phyloP scores from a whole-genome alignment of 1,139 yeast species.

The Eremothecium gossypii region DNA sequence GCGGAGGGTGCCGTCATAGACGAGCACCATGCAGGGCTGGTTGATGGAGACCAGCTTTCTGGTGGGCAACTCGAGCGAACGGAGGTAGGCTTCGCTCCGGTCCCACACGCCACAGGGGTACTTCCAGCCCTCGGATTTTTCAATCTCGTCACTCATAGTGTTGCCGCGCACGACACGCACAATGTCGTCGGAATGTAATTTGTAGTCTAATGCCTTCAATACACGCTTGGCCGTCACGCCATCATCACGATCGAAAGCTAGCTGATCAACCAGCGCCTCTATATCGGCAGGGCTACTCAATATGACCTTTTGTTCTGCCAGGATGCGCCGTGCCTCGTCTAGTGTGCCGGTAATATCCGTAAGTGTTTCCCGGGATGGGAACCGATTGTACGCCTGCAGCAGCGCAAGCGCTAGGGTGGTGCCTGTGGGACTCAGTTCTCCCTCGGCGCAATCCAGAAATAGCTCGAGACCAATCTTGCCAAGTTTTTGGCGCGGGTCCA shows the following conservation, averaged over 20 bases:
- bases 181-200: slow-evolving; percentile 21
- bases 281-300: slow-evolving; percentile 12
- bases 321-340: slow-evolving; percentile 11
- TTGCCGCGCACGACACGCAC: slow-evolving; percentile 26
- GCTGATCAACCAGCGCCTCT: slow-evolving; percentile 14
- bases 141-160: slow-evolving; percentile 21
- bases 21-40: slow-evolving; percentile 19
- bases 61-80: slow-evolving; percentile 20
- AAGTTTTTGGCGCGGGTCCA: slow-evolving; percentile 12
- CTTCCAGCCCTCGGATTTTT: slow-evolving; percentile 27
- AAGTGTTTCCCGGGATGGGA: slow-evolving; percentile 12
- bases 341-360: slow-evolving; percentile 8
- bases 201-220: slow-evolving; percentile 19
- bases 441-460: slow-evolving; percentile 17
- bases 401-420: slow-evolving; percentile 15
- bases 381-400: slow-evolving; percentile 14
- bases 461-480: slow-evolving; percentile 23
- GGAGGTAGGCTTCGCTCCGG: slow-evolving; percentile 22
- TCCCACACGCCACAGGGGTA: slow-evolving; percentile 21
- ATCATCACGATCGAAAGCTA: slow-evolving; percentile 11
- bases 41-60: slow-evolving; percentile 22
- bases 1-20: slow-evolving; percentile 24
- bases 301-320: slow-evolving; percentile 13
- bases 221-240: slow-evolving; percentile 14
- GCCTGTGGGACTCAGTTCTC: slow-evolving; percentile 16